Percentiles rank a stretch among this genome's conserved stretches.
Conservation (phyloP, 768 basidiomycete species). For the Cantharellus cinnabarinus region DNA sequence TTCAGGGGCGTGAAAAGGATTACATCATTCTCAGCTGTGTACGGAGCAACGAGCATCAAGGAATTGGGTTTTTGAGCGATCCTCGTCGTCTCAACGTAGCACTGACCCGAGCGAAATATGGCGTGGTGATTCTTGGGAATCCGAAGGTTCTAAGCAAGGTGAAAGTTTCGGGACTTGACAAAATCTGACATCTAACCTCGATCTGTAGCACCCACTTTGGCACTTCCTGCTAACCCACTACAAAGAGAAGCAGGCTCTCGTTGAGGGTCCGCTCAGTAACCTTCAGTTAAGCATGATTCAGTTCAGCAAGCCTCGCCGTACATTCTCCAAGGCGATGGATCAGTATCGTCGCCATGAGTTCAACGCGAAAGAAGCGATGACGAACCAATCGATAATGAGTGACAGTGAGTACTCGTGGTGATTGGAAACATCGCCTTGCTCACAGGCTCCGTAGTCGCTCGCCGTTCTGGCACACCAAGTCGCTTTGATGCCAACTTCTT, state of each 20-base stretch:
- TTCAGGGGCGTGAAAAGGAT: conserved; percentile 99
- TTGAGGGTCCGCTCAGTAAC: conserved; percentile 92
- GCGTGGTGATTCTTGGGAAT: conserved; percentile 98
- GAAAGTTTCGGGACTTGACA: neutral
- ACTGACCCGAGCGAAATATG: conserved; percentile 92
- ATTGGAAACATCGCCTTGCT: neutral
- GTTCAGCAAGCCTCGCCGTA: conserved; percentile 89
- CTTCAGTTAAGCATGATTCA: conserved; percentile 98
- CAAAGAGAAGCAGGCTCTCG: conserved; percentile 85
- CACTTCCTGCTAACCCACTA: conserved; percentile 95
- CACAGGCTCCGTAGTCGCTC: conserved; percentile 8
- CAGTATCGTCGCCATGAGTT: conserved; percentile 88
- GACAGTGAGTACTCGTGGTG: conserved; percentile 1
- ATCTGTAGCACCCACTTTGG: conserved; percentile 81
- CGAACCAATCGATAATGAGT: conserved; percentile 11
- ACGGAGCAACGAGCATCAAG: conserved; percentile 96
- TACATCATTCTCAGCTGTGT: conserved; percentile 98
- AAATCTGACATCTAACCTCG: conserved; percentile 3
- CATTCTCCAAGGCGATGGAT: conserved; percentile 76
- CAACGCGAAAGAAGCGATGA: conserved; percentile 61
- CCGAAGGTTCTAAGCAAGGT: conserved; percentile 99
- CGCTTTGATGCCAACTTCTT: conserved; percentile 94
- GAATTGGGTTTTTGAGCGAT: conserved; percentile 97
- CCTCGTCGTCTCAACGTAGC: conserved; percentile 93
- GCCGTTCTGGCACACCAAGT: conserved; percentile 74